Evolutionary conservation across 371 early-diverging fungal genomes (phyloP).

Genomic region (Chytridium lagenaria): DNA sequence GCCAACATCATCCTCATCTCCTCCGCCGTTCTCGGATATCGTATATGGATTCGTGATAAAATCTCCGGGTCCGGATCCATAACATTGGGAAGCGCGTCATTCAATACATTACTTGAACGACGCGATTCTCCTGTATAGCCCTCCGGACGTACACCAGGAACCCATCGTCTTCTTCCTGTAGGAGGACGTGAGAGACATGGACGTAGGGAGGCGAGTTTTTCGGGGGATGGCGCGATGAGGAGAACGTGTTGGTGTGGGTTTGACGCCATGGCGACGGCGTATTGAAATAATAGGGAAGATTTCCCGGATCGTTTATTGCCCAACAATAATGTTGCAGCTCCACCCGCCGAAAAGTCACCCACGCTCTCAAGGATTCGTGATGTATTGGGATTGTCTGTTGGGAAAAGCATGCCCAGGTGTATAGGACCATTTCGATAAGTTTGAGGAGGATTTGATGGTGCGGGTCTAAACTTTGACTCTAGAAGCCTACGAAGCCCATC

Average conservation of each 20-base stretch:
- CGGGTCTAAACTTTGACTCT: background rate
- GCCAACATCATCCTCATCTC: background rate
- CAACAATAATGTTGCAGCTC: background rate
- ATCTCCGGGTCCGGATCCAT: background rate
- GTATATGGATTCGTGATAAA: background rate
- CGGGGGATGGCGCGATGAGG: conserved; percentile 5
- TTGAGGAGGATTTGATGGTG: background rate
- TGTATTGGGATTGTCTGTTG: background rate
- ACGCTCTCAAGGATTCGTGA: background rate
- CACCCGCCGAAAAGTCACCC: background rate
- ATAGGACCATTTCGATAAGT: background rate
- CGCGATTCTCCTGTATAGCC: no score
- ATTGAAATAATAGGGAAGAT: conserved; percentile 7
- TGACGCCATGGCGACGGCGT: background rate
- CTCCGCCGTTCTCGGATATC: background rate
- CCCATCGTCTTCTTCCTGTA: background rate
- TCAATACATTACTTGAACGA: background rate
- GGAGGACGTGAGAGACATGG: background rate
- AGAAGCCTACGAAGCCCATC: background rate
- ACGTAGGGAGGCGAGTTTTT: background rate
- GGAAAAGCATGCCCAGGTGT: conserved; percentile 9
- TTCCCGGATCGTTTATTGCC: background rate
- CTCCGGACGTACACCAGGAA: background rate
- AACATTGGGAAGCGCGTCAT: background rate
- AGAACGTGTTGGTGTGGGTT: background rate